Evolutionary conservation across 2,329 filamentous ascomycete species (phyloP), one percentile per base, ranked within the genome.

Genomic region (Arthrobotrys musiformis): DNA sequence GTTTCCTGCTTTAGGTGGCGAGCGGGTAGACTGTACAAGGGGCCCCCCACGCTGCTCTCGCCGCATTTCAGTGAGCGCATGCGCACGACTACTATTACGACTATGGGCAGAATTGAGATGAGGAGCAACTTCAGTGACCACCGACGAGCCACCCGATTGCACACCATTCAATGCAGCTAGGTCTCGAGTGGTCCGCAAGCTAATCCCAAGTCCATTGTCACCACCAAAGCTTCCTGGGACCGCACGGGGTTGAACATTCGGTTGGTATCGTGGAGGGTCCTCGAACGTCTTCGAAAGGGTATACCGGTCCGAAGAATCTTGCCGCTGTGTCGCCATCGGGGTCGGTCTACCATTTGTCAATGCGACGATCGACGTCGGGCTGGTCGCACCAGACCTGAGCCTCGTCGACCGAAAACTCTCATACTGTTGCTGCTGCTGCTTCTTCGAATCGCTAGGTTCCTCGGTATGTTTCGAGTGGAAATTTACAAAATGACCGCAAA

Each of bases 401-500:
- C 72, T 76, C 13, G 72, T 64, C 4, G 72, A 70, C 30, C 72
- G 72, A 50, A 76, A 76, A 54, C 64, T 76, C 4, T 70, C 58
- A 48, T 63, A 60, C 28, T 42, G 40, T 7, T 56, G 64, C 35
- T 69, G 30, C 35, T 69, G 30, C 9, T 33, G 56, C 40, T 70
- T 76, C 52, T 46, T 63, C 35, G 56, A 33, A 2, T 76, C 72
- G 50, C 58, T 64, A 30, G 64, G 40, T 11, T 56, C 64, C 4
- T 76, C 72, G 64, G 50, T 24, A 30, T 48, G 56, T 64, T 76
- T 76, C 40, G 72, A 64, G 30, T 76, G 72, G 58, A 70, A 76
- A 33, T 76, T 76, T 66, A 76, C 42, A 66, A 76, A 76, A 42
- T 76, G 72, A 22, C 72, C 72, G 50, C 72, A 76, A 44, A 76